These are phyloP conservation scores for Eragrostis curvula DNA, from an alignment of 176 grass and related monocot genomes.

Conservation along the genomic window DNA sequence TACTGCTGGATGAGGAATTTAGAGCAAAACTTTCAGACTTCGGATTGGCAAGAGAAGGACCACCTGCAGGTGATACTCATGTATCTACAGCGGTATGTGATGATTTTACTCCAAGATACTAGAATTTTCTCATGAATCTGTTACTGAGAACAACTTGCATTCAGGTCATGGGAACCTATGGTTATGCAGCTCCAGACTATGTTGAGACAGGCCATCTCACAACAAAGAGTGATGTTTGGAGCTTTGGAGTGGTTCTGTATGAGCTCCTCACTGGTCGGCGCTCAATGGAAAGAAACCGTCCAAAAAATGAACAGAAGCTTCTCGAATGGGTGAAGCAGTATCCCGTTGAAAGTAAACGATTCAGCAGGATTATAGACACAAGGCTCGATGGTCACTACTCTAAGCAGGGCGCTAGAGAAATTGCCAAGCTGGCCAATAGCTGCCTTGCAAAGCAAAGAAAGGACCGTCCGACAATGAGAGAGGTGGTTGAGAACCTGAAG, in stretches of 20 bases:
- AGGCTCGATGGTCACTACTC: slow-evolving; percentile 67
- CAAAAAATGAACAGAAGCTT: slow-evolving; percentile 66
- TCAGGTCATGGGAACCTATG: slow-evolving; percentile 76
- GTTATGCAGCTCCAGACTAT: slow-evolving; percentile 80
- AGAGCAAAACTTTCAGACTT: slow-evolving; percentile 83
- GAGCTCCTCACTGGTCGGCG: slow-evolving; percentile 74
- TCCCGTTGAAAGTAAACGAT: slow-evolving; percentile 47
- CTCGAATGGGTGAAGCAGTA: slow-evolving; percentile 78
- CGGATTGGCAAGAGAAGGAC: slow-evolving; percentile 75
- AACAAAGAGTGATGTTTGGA: slow-evolving; percentile 81
- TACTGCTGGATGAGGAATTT: slow-evolving; percentile 72
- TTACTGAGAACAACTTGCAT: slow-evolving; percentile 12
- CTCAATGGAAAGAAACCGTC: slow-evolving; percentile 60
- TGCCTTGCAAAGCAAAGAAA: slow-evolving; percentile 70
- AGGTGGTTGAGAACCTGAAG: slow-evolving; percentile 57
- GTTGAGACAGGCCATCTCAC: slow-evolving; percentile 77
- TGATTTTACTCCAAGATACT: slow-evolving; percentile 7
- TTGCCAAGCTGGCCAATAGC: slow-evolving; percentile 61
- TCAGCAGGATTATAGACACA: slow-evolving; percentile 62
- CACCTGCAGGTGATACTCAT: slow-evolving; percentile 62
- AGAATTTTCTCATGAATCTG: neutral
- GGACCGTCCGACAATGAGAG: slow-evolving; percentile 63
- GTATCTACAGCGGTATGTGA: slow-evolving; percentile 69
- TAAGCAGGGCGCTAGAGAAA: slow-evolving; percentile 47
- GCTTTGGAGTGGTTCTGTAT: slow-evolving; percentile 74